These are phyloP conservation scores for Coemansia sp. DNA, from an alignment of 192 early-diverging fungal genomes.

Conservation along the genomic window DNA sequence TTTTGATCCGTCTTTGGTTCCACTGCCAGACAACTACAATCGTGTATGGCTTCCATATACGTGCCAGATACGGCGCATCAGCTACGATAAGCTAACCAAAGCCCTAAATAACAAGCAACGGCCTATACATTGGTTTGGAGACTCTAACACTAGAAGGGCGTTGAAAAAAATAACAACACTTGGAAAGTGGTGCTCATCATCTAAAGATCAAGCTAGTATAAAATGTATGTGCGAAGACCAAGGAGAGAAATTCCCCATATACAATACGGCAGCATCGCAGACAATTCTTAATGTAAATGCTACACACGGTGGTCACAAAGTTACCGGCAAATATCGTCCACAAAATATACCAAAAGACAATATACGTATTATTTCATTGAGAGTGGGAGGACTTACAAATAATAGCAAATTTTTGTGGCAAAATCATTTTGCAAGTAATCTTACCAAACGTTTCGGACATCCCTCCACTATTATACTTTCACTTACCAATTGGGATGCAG, in stretches of 20 bases:
- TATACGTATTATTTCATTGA: neutral
- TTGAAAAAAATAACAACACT: slow-evolving; percentile 46
- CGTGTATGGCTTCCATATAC: slow-evolving; percentile 54
- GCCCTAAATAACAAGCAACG: slow-evolving; percentile 35
- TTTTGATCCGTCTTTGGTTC: neutral
- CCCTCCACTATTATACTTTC: slow-evolving; percentile 12
- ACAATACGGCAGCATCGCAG: no score
- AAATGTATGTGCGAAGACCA: no score
- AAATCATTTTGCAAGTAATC: neutral
- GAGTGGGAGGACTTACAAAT: slow-evolving; percentile 3
- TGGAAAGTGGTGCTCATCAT: slow-evolving; percentile 38
- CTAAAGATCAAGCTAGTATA: no score
- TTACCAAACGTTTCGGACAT: neutral
- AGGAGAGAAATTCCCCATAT: no score
- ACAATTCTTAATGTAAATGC: no score
- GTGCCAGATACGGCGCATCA: slow-evolving; percentile 31
- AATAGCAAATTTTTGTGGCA: neutral
- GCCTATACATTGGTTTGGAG: slow-evolving; percentile 46
- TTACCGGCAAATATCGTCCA: no score
- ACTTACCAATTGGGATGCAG: slow-evolving; percentile 12
- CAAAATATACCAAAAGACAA: no score
- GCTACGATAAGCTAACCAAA: slow-evolving; percentile 31
- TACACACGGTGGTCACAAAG: no score
- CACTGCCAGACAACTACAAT: slow-evolving; percentile 12
- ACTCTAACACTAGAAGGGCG: slow-evolving; percentile 52